Base-by-base conservation (phyloP, 495 filamentous ascomycete genomes). In the Neurospora intermedia region DNA sequence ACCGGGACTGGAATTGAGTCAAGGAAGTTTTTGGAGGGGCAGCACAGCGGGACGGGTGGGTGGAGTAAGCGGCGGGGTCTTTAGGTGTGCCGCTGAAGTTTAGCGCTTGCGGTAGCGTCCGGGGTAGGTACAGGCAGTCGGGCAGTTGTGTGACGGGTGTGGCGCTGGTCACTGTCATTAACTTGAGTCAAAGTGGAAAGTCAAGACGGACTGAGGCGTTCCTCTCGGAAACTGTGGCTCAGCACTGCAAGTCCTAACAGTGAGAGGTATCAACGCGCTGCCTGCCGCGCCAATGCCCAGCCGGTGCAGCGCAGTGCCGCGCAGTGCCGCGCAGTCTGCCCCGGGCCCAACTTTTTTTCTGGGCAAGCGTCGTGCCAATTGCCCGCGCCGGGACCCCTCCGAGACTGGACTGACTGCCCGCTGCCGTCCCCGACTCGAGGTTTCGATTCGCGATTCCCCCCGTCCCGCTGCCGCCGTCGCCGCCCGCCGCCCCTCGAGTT, bases 21-120 rank as follows among this genome's bases (percentile, higher is more conserved):
- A 76, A 74, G 27, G 18, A 71, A 76, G 72, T 23, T 75, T 80
- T 80, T 80, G 80, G 80, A 78, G 80, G 80, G 80, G 80, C 73
- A 74, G 80, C 73, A 74, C 54, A 31, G 54, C 54, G 54, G 54
- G 13, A 62, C 54, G 54, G 54, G 54, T 27, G 23, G 23, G 48
- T 62, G 54, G 23, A 62, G 54, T 62, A 31, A 31, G 54, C 54
- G 20, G 54, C 54, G 54, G 54, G 54, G 54, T 62, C 54, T 15
- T 62, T 11, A 8, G 6, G 54, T 31, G 54, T 38, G 35, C 35
- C 27, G 23, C 54, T 62, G 54, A 62, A 62, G 13, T 62, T 31
- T 62, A 31, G 54, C 23, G 54, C 23, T 62, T 35, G 23, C 54
- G 54, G 54, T 62, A 62, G 23, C 54, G 54, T 62, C 54, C 27